Evolutionary conservation across 345 rosid genomes (phyloP).

Genomic region (Syzygium aqueum): DNA sequence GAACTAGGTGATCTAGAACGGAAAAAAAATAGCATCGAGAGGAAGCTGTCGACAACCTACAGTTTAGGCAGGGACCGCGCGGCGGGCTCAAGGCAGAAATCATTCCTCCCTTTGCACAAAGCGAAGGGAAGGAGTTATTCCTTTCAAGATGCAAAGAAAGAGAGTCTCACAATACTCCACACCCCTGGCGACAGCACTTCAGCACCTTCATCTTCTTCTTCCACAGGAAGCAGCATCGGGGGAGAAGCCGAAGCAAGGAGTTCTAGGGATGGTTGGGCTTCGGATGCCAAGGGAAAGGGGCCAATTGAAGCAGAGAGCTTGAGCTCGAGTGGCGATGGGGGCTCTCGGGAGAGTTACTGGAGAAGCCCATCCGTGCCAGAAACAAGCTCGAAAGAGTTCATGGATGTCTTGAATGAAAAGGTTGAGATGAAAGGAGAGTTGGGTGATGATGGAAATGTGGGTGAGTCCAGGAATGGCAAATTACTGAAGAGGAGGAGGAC

Average conservation of each 20-base stretch:
- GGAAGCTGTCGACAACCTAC: slow-evolving; percentile 73
- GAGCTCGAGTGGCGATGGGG: background rate
- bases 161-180: slow-evolving; percentile 26
- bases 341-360: background rate
- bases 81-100: slow-evolving; percentile 9
- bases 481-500: slow-evolving; percentile 28
- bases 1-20: slow-evolving; percentile 37
- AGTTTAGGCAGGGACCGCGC: slow-evolving; percentile 61
- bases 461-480: slow-evolving; percentile 2
- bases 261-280: background rate
- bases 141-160: slow-evolving; percentile 36
- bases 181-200: slow-evolving; percentile 37
- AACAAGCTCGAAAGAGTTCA: slow-evolving; percentile 24
- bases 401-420: background rate
- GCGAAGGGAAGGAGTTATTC: slow-evolving; percentile 44
- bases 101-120: slow-evolving; percentile 41
- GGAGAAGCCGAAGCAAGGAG: background rate
- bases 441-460: background rate
- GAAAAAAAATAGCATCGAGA: slow-evolving; percentile 39
- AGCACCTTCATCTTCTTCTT: background rate
- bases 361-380: background rate
- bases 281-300: slow-evolving; percentile 14
- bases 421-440: background rate
- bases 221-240: slow-evolving; percentile 14
- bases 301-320: slow-evolving; percentile 6